These are phyloP conservation scores for Stagonosporopsis tanaceti DNA, from an alignment of 2,329 filamentous ascomycete species.

Conservation along the genomic window DNA sequence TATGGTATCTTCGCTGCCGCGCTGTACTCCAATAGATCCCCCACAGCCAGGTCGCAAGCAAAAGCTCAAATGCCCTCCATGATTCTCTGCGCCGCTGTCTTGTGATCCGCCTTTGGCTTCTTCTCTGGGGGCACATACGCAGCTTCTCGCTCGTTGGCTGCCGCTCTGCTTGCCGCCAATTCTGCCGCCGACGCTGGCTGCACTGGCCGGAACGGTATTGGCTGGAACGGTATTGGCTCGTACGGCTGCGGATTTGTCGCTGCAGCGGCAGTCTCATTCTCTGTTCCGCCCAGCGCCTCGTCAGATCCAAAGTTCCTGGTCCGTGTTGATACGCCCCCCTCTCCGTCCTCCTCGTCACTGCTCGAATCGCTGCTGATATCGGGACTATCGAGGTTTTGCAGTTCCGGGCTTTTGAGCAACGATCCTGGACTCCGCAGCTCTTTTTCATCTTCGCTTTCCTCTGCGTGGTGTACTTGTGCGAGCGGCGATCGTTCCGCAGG, in stretches of 20 bases:
- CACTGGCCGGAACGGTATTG: constrained; percentile 8
- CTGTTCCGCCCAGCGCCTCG: constrained; percentile 1
- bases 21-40: neutral
- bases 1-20: constrained; percentile 1
- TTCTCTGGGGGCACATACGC: constrained; percentile 10
- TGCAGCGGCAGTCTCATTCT: neutral
- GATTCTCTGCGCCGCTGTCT: constrained; percentile 18
- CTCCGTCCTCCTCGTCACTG: constrained; percentile 36
- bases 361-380: constrained; percentile 47
- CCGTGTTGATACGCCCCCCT: constrained; percentile 19
- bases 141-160: constrained; percentile 15
- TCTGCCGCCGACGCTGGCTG: constrained; percentile 16
- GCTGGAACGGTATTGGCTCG: constrained; percentile 9
- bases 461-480: constrained; percentile 37
- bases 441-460: constrained; percentile 36
- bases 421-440: constrained; percentile 43
- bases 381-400: constrained; percentile 51
- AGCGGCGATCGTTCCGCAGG: constrained; percentile 48
- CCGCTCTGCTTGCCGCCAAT: constrained; percentile 14
- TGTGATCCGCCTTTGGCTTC: constrained; percentile 16
- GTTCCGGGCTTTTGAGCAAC: constrained; percentile 52
- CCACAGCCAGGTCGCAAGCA: neutral
- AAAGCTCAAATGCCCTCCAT: constrained; percentile 17
- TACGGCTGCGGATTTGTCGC: constrained; percentile 1
- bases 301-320: constrained; percentile 12